phyloP scores from a whole-genome alignment of 106 monocot species.

The Dactylorhiza incarnata region DNA sequence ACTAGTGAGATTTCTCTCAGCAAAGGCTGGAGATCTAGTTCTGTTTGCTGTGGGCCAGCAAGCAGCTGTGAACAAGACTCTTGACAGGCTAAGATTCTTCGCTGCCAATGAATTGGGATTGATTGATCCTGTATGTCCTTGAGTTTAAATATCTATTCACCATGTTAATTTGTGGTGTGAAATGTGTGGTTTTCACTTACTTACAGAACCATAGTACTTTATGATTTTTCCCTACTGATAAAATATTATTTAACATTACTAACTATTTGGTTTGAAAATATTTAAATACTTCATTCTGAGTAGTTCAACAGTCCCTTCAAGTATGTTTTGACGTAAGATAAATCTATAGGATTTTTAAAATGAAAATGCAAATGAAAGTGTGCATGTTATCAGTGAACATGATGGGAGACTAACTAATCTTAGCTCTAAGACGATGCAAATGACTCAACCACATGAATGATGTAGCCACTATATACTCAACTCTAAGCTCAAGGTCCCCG shows the following conservation, averaged over 20 bases:
- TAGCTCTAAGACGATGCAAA: too few relatives aligned
- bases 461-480: too few relatives aligned
- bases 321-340: neutral
- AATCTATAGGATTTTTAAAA: too few relatives aligned
- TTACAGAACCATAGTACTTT: neutral
- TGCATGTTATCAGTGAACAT: too few relatives aligned
- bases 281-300: neutral
- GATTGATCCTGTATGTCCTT: slow-evolving; percentile 54
- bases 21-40: slow-evolving; percentile 74
- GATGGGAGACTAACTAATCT: too few relatives aligned
- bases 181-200: slow-evolving; percentile 1
- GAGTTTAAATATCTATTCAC: neutral
- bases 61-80: slow-evolving; percentile 63
- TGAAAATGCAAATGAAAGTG: too few relatives aligned
- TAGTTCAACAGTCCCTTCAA: neutral
- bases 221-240: neutral
- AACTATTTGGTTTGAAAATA: neutral
- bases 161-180: neutral
- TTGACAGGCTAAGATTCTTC: slow-evolving; percentile 73
- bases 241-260: neutral
- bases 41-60: slow-evolving; percentile 83
- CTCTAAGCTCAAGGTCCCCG: too few relatives aligned
- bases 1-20: slow-evolving; percentile 43
- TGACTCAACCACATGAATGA: too few relatives aligned
- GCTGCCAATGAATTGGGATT: slow-evolving; percentile 59